Percentiles rank a stretch among this genome's conserved stretches.
These are phyloP conservation scores for Trichoderma koningii DNA, from an alignment of 2,329 filamentous ascomycete species.

Conservation along the genomic window DNA sequence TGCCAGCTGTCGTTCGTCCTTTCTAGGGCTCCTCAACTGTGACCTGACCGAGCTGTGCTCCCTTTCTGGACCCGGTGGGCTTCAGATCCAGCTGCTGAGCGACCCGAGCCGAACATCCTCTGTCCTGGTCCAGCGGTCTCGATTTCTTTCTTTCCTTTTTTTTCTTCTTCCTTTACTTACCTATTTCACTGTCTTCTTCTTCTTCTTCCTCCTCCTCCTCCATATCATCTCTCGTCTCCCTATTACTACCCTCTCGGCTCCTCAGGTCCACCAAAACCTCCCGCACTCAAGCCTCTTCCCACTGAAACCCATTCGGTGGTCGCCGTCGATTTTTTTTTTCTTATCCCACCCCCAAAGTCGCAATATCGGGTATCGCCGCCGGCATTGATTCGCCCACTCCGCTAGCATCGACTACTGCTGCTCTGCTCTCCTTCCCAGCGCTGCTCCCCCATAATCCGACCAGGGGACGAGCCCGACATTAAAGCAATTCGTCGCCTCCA, in stretches of 20 bases:
- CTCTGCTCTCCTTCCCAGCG: neutral
- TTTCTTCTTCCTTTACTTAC: neutral
- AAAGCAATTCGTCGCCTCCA: neutral
- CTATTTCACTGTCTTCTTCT: neutral
- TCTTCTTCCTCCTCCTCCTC: neutral
- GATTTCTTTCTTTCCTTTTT: neutral
- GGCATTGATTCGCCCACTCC: conserved; percentile 19
- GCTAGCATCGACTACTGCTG: conserved; percentile 15
- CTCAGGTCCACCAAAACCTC: conserved; percentile 1
- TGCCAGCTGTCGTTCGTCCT: neutral
- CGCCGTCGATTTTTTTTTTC: conserved; percentile 8
- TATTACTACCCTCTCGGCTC: neutral
- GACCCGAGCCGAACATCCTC: neutral
- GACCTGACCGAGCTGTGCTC: conserved; percentile 22
- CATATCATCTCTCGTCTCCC: neutral
- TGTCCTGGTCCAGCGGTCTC: neutral
- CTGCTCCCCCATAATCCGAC: conserved; percentile 20
- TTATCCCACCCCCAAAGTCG: conserved; percentile 1
- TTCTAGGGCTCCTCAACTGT: conserved; percentile 1
- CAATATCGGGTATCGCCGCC: conserved; percentile 26
- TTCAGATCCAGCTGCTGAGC: conserved; percentile 8
- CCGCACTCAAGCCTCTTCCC: neutral
- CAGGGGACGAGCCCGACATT: conserved; percentile 15
- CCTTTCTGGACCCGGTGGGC: conserved; percentile 22
- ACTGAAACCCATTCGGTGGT: conserved; percentile 19